Evolutionary conservation across 176 grass and related monocot genomes (phyloP).

Genomic region (Ampelocalamus luodianensis): DNA sequence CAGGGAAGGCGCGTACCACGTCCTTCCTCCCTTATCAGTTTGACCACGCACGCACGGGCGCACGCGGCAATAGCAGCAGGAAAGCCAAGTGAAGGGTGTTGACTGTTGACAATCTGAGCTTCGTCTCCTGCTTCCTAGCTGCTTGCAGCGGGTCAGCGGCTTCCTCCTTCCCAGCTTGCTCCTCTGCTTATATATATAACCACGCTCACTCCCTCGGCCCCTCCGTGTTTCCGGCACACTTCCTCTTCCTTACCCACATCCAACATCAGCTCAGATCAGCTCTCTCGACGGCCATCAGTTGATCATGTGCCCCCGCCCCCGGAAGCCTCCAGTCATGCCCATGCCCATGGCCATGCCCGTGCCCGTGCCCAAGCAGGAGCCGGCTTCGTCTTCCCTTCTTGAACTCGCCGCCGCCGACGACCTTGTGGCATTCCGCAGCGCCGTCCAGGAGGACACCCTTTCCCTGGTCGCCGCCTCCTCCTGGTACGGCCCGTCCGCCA

Average conservation of each 20-base stretch:
- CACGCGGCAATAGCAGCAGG: neutral
- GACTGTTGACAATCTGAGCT: neutral
- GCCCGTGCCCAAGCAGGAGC: neutral
- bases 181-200: neutral
- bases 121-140: neutral
- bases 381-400: slow-evolving; percentile 45
- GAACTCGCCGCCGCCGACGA: slow-evolving; percentile 67
- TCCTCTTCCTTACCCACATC: neutral
- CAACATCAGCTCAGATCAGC: neutral
- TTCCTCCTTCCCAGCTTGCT: neutral
- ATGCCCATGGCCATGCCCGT: neutral
- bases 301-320: neutral
- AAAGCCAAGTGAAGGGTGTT: neutral
- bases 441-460: slow-evolving; percentile 42
- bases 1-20: neutral
- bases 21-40: neutral
- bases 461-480: slow-evolving; percentile 17
- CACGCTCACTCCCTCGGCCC: too few relatives aligned
- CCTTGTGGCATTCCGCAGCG: slow-evolving; percentile 48
- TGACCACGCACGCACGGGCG: neutral
- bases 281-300: neutral
- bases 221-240: neutral
- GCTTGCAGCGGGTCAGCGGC: too few relatives aligned
- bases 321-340: neutral
- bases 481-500: slow-evolving; percentile 61